Base-by-base conservation (phyloP, 169 alveolate species). In the Plasmodium cynomolgi region DNA sequence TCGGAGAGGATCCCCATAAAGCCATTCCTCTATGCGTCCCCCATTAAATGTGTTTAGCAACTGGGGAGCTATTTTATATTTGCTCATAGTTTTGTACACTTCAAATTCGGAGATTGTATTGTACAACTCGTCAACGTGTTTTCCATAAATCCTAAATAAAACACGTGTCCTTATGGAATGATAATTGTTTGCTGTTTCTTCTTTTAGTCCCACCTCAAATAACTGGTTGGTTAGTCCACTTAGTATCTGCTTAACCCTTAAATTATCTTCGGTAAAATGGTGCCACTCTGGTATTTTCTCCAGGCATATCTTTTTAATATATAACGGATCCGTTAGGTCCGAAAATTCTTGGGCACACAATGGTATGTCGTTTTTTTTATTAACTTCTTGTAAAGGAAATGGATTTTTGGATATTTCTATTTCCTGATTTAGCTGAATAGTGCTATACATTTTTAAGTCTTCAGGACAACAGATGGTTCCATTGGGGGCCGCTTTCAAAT, bases 1-100 rank as follows among this genome's bases (percentile, higher is more conserved):
- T 34, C 95, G 81, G 47, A 96, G 56, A 5, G 97, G 97, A 73
- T 95, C 96, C 2, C 98, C 98, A 58, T 96, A 97, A 54, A 96
- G 58, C 96, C 97, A 96, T 86, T 96, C 96, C 74, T 96, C 98
- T 54, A 96, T 96, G 26, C 98, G 93, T 0, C 98, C 98, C 31
- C 97, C 98, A 20, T 74, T 88, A 93, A 94, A 96, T 74, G 90
- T 80, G 73, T 81, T 92, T 73, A 96, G 72, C 79, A 96, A 47
- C 58, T 92, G 88, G 47, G 98, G 98, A 71, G 96, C 96, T 80
- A 96, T 93, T 33, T 90, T 93, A 73, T 92, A 94, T 41, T 90
- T 84, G 31, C 97, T 92, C 90, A 96, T 81, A 47, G 96, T 92
- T 92, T 95, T 91, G 74, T 92, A 96, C 2, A 96, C 98, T 47